Base-by-base conservation (phyloP, 441 rosid genomes). In the Melastoma candidum region DNA sequence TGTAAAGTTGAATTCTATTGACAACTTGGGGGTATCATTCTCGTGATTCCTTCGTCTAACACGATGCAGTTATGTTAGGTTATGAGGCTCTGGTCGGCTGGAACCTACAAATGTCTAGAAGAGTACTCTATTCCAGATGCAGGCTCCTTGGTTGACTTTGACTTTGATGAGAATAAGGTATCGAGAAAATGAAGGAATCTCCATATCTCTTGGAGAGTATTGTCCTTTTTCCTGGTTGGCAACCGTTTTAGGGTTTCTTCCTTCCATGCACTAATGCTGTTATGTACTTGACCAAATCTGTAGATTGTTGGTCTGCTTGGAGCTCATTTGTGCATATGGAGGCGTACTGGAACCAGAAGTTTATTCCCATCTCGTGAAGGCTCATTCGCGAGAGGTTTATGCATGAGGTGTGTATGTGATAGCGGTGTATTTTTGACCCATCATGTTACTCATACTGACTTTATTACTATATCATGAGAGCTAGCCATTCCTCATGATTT, bases 131-230 rank as follows among this genome's bases (percentile, higher is more conserved):
- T 84, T 46, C 83, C 92, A 41, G 68, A 73, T 74, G 66, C 70
- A 52, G 56, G 47, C 44, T 70, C 86, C 46, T 68, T 90, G 66
- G 60, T 83, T 58, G 96, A 90, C 72, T 87, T 84, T 51, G 97
- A 81, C 74, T 90, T 90, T 56, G 97, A 90, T 63, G 92, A 90
- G 74, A 84, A 77, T 79, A 90, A 90, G 97, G 97, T 90, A 78
- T 63, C 56, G 32, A 50, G 25, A 63, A 51, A 39, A 27, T 54
- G 7, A 45, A 48, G 5, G 32, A 47, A 2, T 51, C 54, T 49
- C 36, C 12, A 47, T 12, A 53, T 29, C 24, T 48, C 7, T n/a
- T n/a, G 2, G 13, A n/a, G 44, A 25, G 49, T 25, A 26, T 10
- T 48, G 48, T 63, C 43, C 22, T 4, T 12, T 7, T 7, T 7